Evolutionary conservation across 2,329 filamentous ascomycete genomes (phyloP), one percentile per base, ranked within the genome.

Genomic region (Fusarium coffeatum): DNA sequence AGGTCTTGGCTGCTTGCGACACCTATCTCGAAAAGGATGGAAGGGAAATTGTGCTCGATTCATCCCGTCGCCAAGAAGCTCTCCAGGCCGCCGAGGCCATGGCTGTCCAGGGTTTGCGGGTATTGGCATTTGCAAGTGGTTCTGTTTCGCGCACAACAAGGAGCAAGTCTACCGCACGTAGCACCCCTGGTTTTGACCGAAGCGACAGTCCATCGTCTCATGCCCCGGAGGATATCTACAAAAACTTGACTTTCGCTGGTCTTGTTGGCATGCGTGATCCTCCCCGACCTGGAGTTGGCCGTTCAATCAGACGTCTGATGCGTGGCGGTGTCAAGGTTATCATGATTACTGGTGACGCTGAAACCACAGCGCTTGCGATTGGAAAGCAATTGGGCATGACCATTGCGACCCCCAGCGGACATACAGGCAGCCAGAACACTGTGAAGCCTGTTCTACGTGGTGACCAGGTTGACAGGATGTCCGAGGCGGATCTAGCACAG

Each of bases 301-400:
- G 91, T 68, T 94, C 95, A 8, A 98, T 99, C 72, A 88, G 93
- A 72, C 91, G 92, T 66, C 84, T 99, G 58, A 95, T 98, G 91
- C 90, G 93, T 50, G 96, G 96, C 56, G 95, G 95, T 41, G 96
- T 99, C 68, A 96, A 94, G 79, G 93, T 99, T 49, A 97, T 99
- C 74, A 99, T 99, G 96, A 98, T 99, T 72, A 99, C 96, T 12
- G 96, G 96, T 62, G 96, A 99, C 79, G 93, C 96, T 18, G 94
- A 98, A 78, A 93, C 93, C 2, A 99, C 96, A 5, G 96, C 96
- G 4, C 86, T 98, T 47, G 96, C 96, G 1, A 98, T 99, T 77
- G 96, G 93, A 30, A 93, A 88, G 80, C 95, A 97, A 76, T 86
- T 99, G n/a, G 96, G 96, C 42, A 99, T 99, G 93, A 89, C 90